Evolutionary conservation across 2,329 filamentous ascomycete genomes (phyloP).

Genomic region (Sporothrix pseudoabietina): DNA sequence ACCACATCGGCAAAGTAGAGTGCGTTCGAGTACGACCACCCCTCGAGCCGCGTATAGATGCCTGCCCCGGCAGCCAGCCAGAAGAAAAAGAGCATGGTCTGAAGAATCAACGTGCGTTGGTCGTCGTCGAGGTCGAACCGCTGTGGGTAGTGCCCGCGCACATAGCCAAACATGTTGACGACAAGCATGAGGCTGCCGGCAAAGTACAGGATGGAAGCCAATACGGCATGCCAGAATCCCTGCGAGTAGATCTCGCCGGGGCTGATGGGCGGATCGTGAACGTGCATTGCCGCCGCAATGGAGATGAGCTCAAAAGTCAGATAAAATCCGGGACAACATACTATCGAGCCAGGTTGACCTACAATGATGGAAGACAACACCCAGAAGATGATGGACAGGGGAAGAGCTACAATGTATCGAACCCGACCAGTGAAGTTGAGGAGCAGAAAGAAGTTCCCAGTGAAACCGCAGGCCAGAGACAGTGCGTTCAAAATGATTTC

Average conservation of each 20-base stretch:
- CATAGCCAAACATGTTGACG: conserved; percentile 70
- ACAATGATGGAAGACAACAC: conserved; percentile 62
- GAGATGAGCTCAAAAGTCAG: conserved; percentile 53
- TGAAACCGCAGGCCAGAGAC: conserved; percentile 64
- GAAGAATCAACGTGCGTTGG: conserved; percentile 69
- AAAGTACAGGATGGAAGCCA: conserved; percentile 64
- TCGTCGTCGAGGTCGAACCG: conserved; percentile 67
- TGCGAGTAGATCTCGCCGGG: conserved; percentile 61
- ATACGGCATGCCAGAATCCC: conserved; percentile 70
- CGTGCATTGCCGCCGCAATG: conserved; percentile 59
- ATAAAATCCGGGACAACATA: not conserved
- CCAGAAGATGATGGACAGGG: conserved; percentile 68
- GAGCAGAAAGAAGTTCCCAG: conserved; percentile 68
- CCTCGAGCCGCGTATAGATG: conserved; percentile 61
- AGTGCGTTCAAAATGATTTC: conserved; percentile 63
- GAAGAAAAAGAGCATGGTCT: conserved; percentile 70
- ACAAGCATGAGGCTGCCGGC: conserved; percentile 64
- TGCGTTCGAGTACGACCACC: conserved; percentile 61
- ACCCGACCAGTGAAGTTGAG: conserved; percentile 69
- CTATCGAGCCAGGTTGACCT: not conserved
- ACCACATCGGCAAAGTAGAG: conserved; percentile 64
- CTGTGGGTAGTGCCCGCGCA: conserved; percentile 68
- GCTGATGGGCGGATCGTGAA: conserved; percentile 52
- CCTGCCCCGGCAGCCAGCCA: conserved; percentile 68
- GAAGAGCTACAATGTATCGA: conserved; percentile 68